Evolutionary conservation across 2,329 filamentous ascomycete genomes (phyloP), one percentile per base, ranked within the genome.

Genomic region (Dactylellina haptotyla): DNA sequence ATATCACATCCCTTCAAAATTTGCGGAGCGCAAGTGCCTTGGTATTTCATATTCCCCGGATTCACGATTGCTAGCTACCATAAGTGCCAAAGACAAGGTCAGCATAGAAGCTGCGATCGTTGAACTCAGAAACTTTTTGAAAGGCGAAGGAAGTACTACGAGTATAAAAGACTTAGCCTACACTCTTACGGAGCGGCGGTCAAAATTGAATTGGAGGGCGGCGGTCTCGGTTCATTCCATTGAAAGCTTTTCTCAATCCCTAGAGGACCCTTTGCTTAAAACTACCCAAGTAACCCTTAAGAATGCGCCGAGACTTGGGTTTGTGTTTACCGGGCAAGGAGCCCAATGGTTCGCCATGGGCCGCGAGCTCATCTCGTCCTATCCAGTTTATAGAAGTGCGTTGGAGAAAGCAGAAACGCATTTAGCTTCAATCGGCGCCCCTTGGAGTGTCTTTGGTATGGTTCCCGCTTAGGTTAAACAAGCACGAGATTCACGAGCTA

Each of bases 271-370:
- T 1, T n/a, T 12, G 2, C 32, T 39, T 8, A 18, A 14, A 14
- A 25, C 43, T 6, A 20, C 14, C 9, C 41, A 45, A 61, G 41
- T 18, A 4, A 48, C 16, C 10, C 6, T 16, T 20, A 5, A 20
- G 10, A 28, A 10, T 4, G 8, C 12, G 9, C 26, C 28, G 9
- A 25, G 14, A n/a, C 41, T 46, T 16, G 57, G 23, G 1, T 61
- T 61, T 37, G 76, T 82, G 23, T 84, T 84, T 76, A 84, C 82
- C 0, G 83, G 83, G 2, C 83, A 84, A 66, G 83, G 83, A 1
- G 82, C 82, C 0, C 83, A 84, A 57, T 84, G 82, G 81, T 76
- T 77, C 34, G 78, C 77, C 0, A 84, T 84, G 83, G 82, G 80
- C 5, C 77, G 77, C 0, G 80, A 82, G 70, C 77, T 82, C 16